A percentile compares a stretch with the other conserved stretches of the same genome.
These are phyloP conservation scores for Crithidia fasciculata DNA, from an alignment of 208 protist species.

Conservation along the genomic window DNA sequence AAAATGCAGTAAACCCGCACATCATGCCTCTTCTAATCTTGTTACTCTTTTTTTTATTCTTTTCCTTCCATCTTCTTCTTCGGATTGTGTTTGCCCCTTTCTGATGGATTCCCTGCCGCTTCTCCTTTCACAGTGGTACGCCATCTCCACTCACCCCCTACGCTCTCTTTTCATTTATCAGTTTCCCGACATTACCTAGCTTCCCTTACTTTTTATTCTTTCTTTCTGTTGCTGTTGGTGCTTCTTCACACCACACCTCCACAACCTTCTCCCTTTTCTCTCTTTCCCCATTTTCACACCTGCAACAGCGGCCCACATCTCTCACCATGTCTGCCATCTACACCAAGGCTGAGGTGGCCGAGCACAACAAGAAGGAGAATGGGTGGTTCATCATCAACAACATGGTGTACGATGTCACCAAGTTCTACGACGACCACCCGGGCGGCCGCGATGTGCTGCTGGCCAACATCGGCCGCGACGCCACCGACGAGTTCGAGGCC, in stretches of 20 bases:
- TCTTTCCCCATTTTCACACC: no score
- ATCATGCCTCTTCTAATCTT: no score
- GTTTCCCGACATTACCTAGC: no score
- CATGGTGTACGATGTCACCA: conserved; percentile 74
- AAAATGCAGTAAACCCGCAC: no score
- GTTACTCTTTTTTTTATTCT: conserved; percentile 10
- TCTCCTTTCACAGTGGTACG: no score
- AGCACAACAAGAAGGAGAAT: conserved; percentile 57
- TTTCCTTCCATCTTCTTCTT: conserved; percentile 12
- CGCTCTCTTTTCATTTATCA: no score
- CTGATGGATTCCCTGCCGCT: neutral
- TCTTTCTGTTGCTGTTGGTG: neutral
- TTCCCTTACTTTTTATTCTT: no score
- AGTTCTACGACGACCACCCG: conserved; percentile 85
- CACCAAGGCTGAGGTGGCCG: conserved; percentile 57
- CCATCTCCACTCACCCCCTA: no score
- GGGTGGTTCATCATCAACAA: conserved; percentile 87
- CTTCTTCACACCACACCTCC: no score
- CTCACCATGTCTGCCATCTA: conserved; percentile 35
- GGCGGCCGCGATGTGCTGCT: conserved; percentile 80
- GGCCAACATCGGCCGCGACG: conserved; percentile 71
- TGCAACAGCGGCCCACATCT: no score
- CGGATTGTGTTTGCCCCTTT: neutral
- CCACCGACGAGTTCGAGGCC: conserved; percentile 75
- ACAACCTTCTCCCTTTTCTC: no score